Evolutionary conservation across 78 protist genomes (phyloP), one percentile per base, ranked within the genome.

Genomic region (Dictyostelium purpureum): DNA sequence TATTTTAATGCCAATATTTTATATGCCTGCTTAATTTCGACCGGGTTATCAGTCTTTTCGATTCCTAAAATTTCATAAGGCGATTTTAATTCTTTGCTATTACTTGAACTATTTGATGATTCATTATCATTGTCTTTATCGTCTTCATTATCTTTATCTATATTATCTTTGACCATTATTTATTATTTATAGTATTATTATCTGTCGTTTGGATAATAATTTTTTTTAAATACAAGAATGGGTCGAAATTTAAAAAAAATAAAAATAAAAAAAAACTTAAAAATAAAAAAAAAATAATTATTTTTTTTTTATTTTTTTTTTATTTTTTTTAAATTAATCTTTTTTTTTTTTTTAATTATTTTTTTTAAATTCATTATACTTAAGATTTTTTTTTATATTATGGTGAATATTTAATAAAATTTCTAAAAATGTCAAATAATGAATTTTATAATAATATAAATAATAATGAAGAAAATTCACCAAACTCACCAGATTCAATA

Each of bases 1-100:
- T 65, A 94, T 63, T 87, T 94, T 47, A 87, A 66, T 37, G 97
- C 96, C 47, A 94, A 43, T 88, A 57, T 47, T 35, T 71, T 59
- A 66, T 87, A 96, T 9, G 95, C 95, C 54, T 94, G 93, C 59
- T 90, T 89, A 52, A 96, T 96, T 24, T 89, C 96, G 28, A 5
- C 24, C 5, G 26, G 79, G 42, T 82, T 54, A 82, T 82, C 90
- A 26, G 90, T 82, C 33, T 82, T 67, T 47, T 82, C 74, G 26
- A 82, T 70, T n/a, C 90, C 90, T 6, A 82, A 42, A 52, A 82
- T 82, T 35, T 67, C 71, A 42, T 82, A 82, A 21, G 90, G 90
- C 26, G 90, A 82, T 82, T 67, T 61, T 61, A 61, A 61, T 61
- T 61, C 69, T 61, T 61, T 61, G 18, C 31, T 61, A 26, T 10